Evolutionary conservation across 1,284 basidiomycete genomes (phyloP), one percentile per base, ranked within the genome.

Genomic region (Fomitopsis schrenkii): DNA sequence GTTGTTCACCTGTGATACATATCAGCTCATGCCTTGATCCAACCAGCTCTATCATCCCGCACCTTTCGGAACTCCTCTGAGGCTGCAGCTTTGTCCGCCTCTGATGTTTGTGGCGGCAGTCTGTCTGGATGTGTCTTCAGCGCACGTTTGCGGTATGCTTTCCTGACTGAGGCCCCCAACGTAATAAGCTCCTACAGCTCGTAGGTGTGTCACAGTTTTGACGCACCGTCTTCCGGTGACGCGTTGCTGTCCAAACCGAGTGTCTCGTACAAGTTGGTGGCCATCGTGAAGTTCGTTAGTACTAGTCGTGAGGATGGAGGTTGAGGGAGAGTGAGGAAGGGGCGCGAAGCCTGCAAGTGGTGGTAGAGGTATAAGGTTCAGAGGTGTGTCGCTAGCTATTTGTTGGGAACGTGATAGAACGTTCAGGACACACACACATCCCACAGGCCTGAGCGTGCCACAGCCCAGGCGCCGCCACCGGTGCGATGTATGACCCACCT

Each of bases 191-290:
- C 1, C 64, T 54, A 66, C 22, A 22, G 22, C 22, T 22, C 22
- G 22, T 22, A 62, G 12, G 33, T 26, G 12, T 22, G 35, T 36
- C 17, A 35, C 19, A 19, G 22, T 30, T 22, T 26, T 17, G 42
- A 74, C 79, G 44, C 64, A 80, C 81, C 71, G 59, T 84, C 75
- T 56, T 83, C 82, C 3, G 74, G 65, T 4, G 75, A 72, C 1
- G 81, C 81, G 64, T 74, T 72, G 48, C 63, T 71, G 42, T 66
- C 60, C 7, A 83, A 58, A 19, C 74, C 79, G 17, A 83, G 67
- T 26, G 68, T 66, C 40, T 78, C 84, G 75, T 92, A 92, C 14
- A 91, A 79, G 70, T 81, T 78, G 33, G 79, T 75, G 15, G 83
- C 73, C 85, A 88, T 88, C 55, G 62, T 68, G 48, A 26, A 35